Percentiles rank a stretch among this genome's conserved stretches.
phyloP scores from a whole-genome alignment of 305 asterid species.

The Stenogyne calaminthoides region DNA sequence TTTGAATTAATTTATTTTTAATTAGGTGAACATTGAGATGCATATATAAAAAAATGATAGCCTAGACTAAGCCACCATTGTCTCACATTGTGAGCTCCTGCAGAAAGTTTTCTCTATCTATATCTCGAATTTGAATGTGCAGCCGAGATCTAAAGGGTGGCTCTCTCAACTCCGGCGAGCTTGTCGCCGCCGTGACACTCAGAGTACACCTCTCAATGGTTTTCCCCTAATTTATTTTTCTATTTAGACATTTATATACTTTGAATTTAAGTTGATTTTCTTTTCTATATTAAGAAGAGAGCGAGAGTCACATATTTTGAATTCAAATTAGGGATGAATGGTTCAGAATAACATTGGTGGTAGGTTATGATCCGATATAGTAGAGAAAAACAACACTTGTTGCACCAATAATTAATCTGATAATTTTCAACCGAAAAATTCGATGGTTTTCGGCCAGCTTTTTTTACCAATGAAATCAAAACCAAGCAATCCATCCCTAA shows the following conservation, averaged over 20 bases:
- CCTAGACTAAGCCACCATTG: too few species aligned
- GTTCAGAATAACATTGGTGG: conserved; percentile 20
- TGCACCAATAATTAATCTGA: not conserved
- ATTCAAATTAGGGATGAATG: not conserved
- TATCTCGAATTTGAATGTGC: too few species aligned
- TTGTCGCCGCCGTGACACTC: too few species aligned
- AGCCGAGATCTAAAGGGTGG: too few species aligned
- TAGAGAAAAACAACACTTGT: conserved; percentile 28
- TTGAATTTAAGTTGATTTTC: not conserved
- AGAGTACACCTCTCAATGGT: not conserved
- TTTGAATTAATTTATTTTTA: too few species aligned
- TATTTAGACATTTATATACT: not conserved
- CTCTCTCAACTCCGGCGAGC: too few species aligned
- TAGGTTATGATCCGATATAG: conserved; percentile 23
- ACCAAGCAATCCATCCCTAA: conserved; percentile 13
- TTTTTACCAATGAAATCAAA: conserved; percentile 11
- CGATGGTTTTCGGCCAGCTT: conserved; percentile 19
- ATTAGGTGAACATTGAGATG: too few species aligned
- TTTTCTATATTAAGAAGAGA: not conserved
- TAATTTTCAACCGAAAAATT: conserved; percentile 30
- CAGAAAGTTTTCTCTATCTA: too few species aligned
- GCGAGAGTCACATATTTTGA: not conserved
- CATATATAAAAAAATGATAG: too few species aligned
- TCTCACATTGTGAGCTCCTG: too few species aligned
- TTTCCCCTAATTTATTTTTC: not conserved